Base-by-base conservation (phyloP, 768 basidiomycete species). In the Amanita polypyramis region DNA sequence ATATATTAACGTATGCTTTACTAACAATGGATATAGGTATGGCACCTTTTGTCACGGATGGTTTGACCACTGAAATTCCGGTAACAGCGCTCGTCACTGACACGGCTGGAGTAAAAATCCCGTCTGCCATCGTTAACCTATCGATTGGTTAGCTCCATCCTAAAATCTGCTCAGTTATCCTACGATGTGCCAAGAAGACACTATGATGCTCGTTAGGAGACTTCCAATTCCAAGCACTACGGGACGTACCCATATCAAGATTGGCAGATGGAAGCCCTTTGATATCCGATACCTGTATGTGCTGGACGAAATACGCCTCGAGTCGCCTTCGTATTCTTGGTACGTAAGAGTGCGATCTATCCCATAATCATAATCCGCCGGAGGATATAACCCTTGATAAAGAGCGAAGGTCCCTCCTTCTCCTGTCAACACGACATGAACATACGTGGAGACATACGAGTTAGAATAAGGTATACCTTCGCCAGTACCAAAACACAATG, bases 401-500 rank as follows among this genome's bases (percentile, higher is more conserved):
- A 83, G 61, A 0, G 82, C 81, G 54, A 83, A 85, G 3, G 76
- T 72, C 5, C 82, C 82, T 5, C 83, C 82, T 59, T 86, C 83
- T 14, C 82, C 79, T 72, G 45, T 1, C 52, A 39, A 21, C n/a
- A 27, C 15, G 2, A n/a, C 23, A 9, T 23, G 15, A 52, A 3
- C n/a, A 42, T 20, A 2, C 4, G n/a, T 21, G 12, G 19, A 21
- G 12, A 27, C 8, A 41, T 15, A 36, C 2, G 33, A 15, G 14
- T 17, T 9, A n/a, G 32, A 27, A 12, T 19, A n/a, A 35, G 20
- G 21, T 39, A 5, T 1, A 49, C 47, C 47, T 49, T 42, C 44
- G 2, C 44, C 44, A 8, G 44, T 45, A 9, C 44, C 44, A 25
- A 36, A 36, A 14, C 15, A 36, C 44, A 45, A n/a, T 12, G 44